Conservation (phyloP, 257 asterid genomes). For the Nicotiana tomentosiformis region DNA sequence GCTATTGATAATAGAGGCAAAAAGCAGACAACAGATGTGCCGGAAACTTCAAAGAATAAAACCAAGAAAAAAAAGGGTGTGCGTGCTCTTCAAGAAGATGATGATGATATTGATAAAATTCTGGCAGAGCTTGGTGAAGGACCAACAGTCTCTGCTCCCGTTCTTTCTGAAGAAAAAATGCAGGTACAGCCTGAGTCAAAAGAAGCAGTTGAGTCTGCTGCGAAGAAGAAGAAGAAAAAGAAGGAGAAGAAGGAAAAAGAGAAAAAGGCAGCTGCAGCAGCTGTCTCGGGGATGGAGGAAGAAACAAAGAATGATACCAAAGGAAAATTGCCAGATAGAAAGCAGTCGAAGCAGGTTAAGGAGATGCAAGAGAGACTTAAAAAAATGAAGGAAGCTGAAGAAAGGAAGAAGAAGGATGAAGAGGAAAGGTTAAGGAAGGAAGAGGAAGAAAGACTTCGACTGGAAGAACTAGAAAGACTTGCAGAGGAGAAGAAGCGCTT, state of each 20-base stretch:
- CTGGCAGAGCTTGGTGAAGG: constrained; percentile 70
- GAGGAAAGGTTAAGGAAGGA: constrained; percentile 77
- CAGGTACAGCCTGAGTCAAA: constrained; percentile 47
- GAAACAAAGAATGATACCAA: constrained; percentile 39
- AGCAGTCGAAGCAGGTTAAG: constrained; percentile 68
- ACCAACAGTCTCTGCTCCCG: constrained; percentile 32
- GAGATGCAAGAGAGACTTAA: constrained; percentile 91
- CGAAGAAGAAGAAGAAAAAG: constrained; percentile 81
- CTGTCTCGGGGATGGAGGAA: constrained; percentile 51
- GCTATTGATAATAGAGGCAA: constrained; percentile 8
- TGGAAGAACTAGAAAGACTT: constrained; percentile 63
- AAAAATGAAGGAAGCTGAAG: constrained; percentile 64
- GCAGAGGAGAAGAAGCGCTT: constrained; percentile 84
- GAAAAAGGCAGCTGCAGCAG: constrained; percentile 47
- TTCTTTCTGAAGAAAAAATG: constrained; percentile 31
- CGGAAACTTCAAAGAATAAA: constrained; percentile 61
- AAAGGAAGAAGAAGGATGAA: constrained; percentile 70
- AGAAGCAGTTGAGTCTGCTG: constrained; percentile 60
- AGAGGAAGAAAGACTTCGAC: constrained; percentile 72
- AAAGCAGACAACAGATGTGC: constrained; percentile 24
- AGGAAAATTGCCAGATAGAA: constrained; percentile 45
- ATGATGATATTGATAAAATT: constrained; percentile 59
- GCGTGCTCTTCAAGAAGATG: constrained; percentile 68
- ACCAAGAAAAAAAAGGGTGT: constrained; percentile 84
- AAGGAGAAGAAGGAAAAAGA: constrained; percentile 69